phyloP scores from a whole-genome alignment of 2,329 filamentous ascomycete species.

The Fusarium sp. region DNA sequence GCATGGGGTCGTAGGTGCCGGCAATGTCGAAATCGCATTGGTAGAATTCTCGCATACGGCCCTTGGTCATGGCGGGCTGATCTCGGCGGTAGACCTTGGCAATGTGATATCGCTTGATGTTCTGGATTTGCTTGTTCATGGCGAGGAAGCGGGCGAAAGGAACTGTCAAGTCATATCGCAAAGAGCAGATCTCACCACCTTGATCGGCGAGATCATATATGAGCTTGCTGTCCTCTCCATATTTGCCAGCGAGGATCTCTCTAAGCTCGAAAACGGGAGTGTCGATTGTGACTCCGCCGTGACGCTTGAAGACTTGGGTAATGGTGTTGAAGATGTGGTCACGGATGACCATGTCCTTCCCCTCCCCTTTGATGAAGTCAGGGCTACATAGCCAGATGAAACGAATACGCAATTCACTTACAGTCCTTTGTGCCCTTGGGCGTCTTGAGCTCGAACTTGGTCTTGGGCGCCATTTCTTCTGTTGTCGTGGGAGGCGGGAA shows the following conservation, averaged over 20 bases:
- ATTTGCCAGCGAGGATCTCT: conserved; percentile 89
- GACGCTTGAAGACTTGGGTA: conserved; percentile 83
- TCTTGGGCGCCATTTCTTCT: conserved; percentile 49
- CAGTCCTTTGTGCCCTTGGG: conserved; percentile 93
- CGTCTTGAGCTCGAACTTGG: conserved; percentile 73
- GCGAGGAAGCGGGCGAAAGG: conserved; percentile 93
- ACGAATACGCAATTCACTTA: conserved; percentile 46
- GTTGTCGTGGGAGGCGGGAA: conserved; percentile 43
- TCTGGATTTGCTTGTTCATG: conserved; percentile 85
- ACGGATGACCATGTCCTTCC: conserved; percentile 81
- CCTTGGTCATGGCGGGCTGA: conserved; percentile 80
- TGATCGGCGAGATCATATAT: conserved; percentile 92
- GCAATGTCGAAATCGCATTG: conserved; percentile 98
- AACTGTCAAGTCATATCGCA: conserved; percentile 89
- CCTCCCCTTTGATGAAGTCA: conserved; percentile 63
- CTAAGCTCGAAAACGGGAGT: conserved; percentile 88
- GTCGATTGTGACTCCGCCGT: conserved; percentile 83
- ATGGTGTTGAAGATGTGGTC: conserved; percentile 84
- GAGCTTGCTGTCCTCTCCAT: conserved; percentile 91
- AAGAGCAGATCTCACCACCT: conserved; percentile 79
- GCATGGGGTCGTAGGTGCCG: conserved; percentile 87
- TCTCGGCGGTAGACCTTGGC: conserved; percentile 78
- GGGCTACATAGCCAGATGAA: background rate
- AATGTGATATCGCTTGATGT: conserved; percentile 94
- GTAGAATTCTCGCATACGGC: conserved; percentile 95